Evolutionary conservation across 129 eudicot species (phyloP), one percentile per base, ranked within the genome.

Genomic region (Tanacetum coccineum): DNA sequence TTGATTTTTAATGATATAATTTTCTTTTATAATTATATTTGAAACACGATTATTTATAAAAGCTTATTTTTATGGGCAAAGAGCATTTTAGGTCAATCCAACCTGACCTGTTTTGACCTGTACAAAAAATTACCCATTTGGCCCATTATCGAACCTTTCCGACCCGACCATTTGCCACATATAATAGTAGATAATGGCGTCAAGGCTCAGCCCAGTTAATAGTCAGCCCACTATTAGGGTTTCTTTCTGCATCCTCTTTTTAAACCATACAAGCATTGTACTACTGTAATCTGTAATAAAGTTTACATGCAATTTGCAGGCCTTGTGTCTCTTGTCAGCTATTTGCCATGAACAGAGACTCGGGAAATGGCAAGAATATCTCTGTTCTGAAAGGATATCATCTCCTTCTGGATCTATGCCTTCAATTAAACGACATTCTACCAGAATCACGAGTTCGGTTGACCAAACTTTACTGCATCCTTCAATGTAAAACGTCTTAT

Each of bases 401-500:
- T 66, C 84, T 88, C 5, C 74, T 85, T 13, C 75, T 93, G 54
- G 84, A 73, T 70, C 39, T 93, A n/a, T 85, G 96, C 68, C 88
- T 93, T 74, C 96, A 84, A 52, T 28, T 93, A 52, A 66, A 73
- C 63, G 70, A 86, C 76, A 44, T 84, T 72, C 79, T 79, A 49
- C 77, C 76, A 13, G 80, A 81, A 66, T 70, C 70, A 1, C 71
- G 63, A 17, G 54, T 46, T 62, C 85, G 49, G 45, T 68, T 76
- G 25, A 61, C 62, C 59, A 93, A 82, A 73, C 72, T 84, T 59
- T 81, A 80, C 74, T 88, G 96, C 87, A 69, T 93, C 66, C 86
- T 93, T 73, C 61, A 66, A 45, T 82, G 87, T 78, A 80, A 64
- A 71, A 39, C 49, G 28, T 64, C 83, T 42, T 75, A 61, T 48